Evolutionary conservation across 495 filamentous ascomycete species (phyloP).

Genomic region (Neurospora tetraspora): DNA sequence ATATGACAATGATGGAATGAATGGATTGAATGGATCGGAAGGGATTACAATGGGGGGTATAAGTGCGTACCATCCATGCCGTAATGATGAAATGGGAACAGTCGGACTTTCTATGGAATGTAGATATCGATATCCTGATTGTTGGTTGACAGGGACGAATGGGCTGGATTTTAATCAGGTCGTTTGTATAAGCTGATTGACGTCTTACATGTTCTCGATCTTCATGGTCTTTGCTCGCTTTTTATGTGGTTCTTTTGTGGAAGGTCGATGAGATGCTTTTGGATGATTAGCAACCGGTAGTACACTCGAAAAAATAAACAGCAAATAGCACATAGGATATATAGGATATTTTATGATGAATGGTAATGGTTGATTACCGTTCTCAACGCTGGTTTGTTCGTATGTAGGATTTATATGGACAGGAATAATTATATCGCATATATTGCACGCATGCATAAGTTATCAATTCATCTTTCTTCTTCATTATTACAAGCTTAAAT

Average conservation of each 20-base stretch:
- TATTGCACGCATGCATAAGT: background rate
- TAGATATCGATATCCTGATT: background rate
- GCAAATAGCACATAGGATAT: too few species aligned
- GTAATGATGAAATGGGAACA: background rate
- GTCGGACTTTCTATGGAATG: background rate
- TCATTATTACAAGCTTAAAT: background rate
- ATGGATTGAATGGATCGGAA: background rate
- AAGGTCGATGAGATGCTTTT: background rate
- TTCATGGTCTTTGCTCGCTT: background rate
- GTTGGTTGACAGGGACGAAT: background rate
- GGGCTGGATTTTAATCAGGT: background rate
- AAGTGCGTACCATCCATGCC: background rate
- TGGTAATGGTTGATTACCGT: background rate
- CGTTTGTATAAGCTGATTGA: background rate
- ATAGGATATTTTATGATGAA: background rate
- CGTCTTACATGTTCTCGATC: background rate
- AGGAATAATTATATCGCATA: background rate
- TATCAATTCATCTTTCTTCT: background rate
- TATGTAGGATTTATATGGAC: background rate
- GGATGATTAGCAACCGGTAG: too few species aligned
- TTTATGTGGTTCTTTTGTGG: background rate
- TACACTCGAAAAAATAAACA: too few species aligned
- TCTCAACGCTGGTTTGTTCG: background rate
- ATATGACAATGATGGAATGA: background rate
- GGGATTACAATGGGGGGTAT: background rate